A percentile compares a stretch with the other conserved stretches of the same genome.
Evolutionary conservation across 2,329 filamentous ascomycete genomes (phyloP).

Genomic region (Aureobasidium uvarum): DNA sequence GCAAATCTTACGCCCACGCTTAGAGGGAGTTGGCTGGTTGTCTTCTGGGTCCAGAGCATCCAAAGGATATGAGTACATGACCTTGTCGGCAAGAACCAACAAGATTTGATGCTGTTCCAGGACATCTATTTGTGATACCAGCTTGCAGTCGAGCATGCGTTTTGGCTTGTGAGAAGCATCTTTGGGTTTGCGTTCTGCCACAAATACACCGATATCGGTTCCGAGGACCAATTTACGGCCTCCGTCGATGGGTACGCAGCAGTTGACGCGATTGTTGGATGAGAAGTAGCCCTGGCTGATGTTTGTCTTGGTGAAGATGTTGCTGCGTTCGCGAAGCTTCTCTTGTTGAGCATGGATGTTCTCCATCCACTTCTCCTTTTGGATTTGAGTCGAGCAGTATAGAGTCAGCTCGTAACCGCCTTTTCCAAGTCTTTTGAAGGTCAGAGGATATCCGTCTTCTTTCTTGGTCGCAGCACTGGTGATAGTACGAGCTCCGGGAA

Average conservation of each 20-base stretch:
- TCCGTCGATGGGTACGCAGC: constrained; percentile 90
- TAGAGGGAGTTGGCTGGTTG: constrained; percentile 66
- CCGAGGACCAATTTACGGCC: constrained; percentile 92
- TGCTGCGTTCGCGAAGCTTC: constrained; percentile 72
- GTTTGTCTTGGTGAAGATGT: constrained; percentile 66
- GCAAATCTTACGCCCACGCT: constrained; percentile 92
- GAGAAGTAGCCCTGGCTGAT: constrained; percentile 89
- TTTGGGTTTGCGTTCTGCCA: constrained; percentile 86
- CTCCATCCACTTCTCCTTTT: constrained; percentile 95
- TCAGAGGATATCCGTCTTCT: constrained; percentile 86
- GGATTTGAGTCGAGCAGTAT: constrained; percentile 79
- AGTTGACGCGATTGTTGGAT: constrained; percentile 84
- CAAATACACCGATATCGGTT: constrained; percentile 89
- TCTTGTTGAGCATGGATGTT: constrained; percentile 89
- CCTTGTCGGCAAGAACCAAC: constrained; percentile 89
- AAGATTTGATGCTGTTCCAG: constrained; percentile 92
- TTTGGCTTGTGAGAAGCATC: constrained; percentile 71
- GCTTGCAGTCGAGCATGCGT: constrained; percentile 78
- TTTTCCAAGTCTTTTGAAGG: constrained; percentile 92
- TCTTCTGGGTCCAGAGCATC: constrained; percentile 84
- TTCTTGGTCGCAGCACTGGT: constrained; percentile 49
- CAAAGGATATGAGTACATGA: constrained; percentile 82
- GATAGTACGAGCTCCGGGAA: constrained; percentile 58
- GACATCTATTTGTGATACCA: constrained; percentile 93
- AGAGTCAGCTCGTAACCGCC: constrained; percentile 91